Base-by-base conservation (phyloP, 1,139 yeast genomes). In the Candida glucosophila region DNA sequence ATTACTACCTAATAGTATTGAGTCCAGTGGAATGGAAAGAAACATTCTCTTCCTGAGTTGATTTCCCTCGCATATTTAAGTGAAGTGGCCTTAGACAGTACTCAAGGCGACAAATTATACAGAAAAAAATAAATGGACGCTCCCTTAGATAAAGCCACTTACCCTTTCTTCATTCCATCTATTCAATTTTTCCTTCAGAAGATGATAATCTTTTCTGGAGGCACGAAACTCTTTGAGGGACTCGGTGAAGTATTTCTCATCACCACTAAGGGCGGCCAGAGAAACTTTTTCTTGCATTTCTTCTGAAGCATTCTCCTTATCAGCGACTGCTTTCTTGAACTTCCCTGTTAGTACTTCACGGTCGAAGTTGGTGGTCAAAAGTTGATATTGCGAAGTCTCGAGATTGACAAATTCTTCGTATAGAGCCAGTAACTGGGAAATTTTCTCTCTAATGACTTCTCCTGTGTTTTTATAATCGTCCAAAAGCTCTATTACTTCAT, bases 81-180 rank as follows among this genome's bases (percentile, higher is more conserved):
- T n/a, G n/a, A n/a, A n/a, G n/a, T n/a, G n/a, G n/a, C n/a, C n/a
- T n/a, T n/a, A n/a, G n/a, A n/a, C n/a, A n/a, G n/a, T n/a, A n/a
- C n/a, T n/a, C n/a, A n/a, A n/a, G n/a, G n/a, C n/a, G n/a, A n/a
- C n/a, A n/a, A n/a, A n/a, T n/a, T n/a, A n/a, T n/a, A n/a, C n/a
- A n/a, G n/a, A n/a, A n/a, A n/a, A n/a, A n/a, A n/a, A n/a, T n/a
- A n/a, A n/a, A n/a, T n/a, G n/a, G n/a, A n/a, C n/a, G 8, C 9
- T 16, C 18, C 18, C 16, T 31, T 27, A 52, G 22, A 49, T 35
- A 27, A 58, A 47, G 9, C 80, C 81, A 16, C 73, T 69, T 0
- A 78, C 78, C 29, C 88, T 51, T 34, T 77, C 82, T 42, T 78
- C 86, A 28, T 67, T 59, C 67, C 81, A 66, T 24, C 88, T 52